These are phyloP conservation scores for Austropuccinia psidii DNA, from an alignment of 1,284 basidiomycete genomes.

Conservation along the genomic window DNA sequence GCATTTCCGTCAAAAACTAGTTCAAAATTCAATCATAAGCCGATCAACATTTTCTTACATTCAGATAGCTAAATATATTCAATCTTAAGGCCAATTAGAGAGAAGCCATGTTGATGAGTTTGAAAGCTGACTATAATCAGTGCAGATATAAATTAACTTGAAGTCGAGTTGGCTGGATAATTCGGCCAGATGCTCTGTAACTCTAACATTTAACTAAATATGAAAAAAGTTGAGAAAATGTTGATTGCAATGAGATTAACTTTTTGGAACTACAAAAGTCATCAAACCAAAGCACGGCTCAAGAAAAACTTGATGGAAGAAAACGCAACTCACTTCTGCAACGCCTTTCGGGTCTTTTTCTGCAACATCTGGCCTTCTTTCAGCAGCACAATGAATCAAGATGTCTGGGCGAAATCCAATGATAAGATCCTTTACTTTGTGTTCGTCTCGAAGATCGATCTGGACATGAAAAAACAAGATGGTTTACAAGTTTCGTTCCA, in stretches of 20 bases:
- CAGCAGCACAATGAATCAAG: slow-evolving; percentile 77
- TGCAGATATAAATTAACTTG: slow-evolving; percentile 64
- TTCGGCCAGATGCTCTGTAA: slow-evolving; percentile 27
- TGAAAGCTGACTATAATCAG: slow-evolving; percentile 51
- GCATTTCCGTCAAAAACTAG: slow-evolving; percentile 70
- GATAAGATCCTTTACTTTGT: background rate
- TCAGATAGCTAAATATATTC: no score
- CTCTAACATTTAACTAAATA: slow-evolving; percentile 39
- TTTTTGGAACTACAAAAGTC: background rate
- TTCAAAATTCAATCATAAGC: background rate
- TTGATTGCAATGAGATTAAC: background rate
- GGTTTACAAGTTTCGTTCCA: background rate
- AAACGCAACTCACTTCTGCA: background rate
- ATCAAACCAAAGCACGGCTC: no score
- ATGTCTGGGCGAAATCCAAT: slow-evolving; percentile 50
- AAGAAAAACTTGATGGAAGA: slow-evolving; percentile 54
- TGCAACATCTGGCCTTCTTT: slow-evolving; percentile 71
- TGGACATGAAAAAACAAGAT: background rate
- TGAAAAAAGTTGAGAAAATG: background rate
- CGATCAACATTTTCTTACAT: background rate
- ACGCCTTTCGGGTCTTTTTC: slow-evolving; percentile 56
- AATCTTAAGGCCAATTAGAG: no score
- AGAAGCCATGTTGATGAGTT: background rate
- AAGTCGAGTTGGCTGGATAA: background rate
- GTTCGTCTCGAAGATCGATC: background rate